Conservation (phyloP, 805 yeast genomes). For the Schwanniomyces pseudopolymorphus region DNA sequence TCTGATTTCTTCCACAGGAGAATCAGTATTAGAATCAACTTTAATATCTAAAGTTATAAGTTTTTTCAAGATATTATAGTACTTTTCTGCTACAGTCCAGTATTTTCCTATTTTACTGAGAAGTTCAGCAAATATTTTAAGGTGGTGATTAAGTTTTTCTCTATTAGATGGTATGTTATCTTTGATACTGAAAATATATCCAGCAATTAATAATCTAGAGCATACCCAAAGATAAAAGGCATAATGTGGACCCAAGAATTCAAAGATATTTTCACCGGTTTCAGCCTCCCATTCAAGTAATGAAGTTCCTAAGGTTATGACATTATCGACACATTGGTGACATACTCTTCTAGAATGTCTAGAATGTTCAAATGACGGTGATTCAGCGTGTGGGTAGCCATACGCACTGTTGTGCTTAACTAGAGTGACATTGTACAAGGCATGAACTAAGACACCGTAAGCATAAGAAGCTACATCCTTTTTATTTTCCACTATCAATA, state of each 20-base stretch:
- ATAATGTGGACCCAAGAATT: conserved; percentile 15
- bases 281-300: conserved; percentile 5
- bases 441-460: conserved; percentile 12
- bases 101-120: conserved; percentile 11
- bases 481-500: background rate
- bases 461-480: conserved; percentile 1
- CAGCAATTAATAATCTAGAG: conserved; percentile 14
- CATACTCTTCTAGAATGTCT: conserved; percentile 12
- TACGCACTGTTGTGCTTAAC: conserved; percentile 14
- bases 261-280: conserved; percentile 8
- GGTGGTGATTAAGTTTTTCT: background rate
- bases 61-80: conserved; percentile 16
- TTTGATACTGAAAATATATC: background rate
- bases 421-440: conserved; percentile 14
- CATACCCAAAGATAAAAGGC: conserved; percentile 17
- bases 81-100: conserved; percentile 16
- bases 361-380: conserved; percentile 11
- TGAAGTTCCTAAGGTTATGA: conserved; percentile 8
- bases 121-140: conserved; percentile 9
- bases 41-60: conserved; percentile 7
- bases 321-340: conserved; percentile 9
- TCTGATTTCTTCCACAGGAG: conserved; percentile 8
- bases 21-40: conserved; percentile 1
- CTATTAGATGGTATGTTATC: background rate
- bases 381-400: conserved; percentile 14